Base-by-base conservation (phyloP, 2,329 filamentous ascomycete genomes). In the Claviceps fusiformis region DNA sequence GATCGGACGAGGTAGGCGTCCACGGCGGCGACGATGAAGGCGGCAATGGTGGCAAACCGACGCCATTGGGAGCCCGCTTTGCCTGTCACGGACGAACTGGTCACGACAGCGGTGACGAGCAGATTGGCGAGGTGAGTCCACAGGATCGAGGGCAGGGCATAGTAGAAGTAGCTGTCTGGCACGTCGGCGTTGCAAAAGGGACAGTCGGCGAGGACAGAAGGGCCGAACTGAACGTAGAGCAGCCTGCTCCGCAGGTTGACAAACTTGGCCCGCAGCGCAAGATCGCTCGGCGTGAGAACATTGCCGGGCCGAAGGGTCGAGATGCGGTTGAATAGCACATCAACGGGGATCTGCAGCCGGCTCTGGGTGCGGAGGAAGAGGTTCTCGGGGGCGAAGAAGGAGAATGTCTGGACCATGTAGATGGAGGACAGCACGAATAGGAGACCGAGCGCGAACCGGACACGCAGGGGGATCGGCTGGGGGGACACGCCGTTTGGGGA, bases 151-250 rank as follows among this genome's bases (percentile, higher is more conserved):
- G 92, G 87, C 0, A 95, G 70, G 15, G 87, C 85, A 71, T 95
- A 97, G 67, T 87, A 79, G 51, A 95, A 77, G 73, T 90, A 96
- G 46, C 79, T 81, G 43, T 73, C 74, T 5, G 82, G 77, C 50
- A 87, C 82, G 56, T 87, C 83, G n/a, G 81, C 71, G 52, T 73
- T 76, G 77, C 91, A 96, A 73, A 95, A 95, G n/a, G 81, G 78
- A 68, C 91, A 97, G 56, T 82, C 75, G 27, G 83, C 75, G 43
- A 97, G 68, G 9, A 85, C 81, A 39, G 80, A 76, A 0, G 90
- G 88, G 2, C 93, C 93, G 70, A 83, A 95, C 57, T 86, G 83
- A 53, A 95, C 77, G 71, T 96, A 97, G 8, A 95, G 75, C 57
- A 93, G 78, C 54, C 88, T 79, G 50, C 85, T 86, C 60, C 89